Conservation (phyloP, 371 early-diverging fungal genomes). For the Dinochytrium kinnereticum region DNA sequence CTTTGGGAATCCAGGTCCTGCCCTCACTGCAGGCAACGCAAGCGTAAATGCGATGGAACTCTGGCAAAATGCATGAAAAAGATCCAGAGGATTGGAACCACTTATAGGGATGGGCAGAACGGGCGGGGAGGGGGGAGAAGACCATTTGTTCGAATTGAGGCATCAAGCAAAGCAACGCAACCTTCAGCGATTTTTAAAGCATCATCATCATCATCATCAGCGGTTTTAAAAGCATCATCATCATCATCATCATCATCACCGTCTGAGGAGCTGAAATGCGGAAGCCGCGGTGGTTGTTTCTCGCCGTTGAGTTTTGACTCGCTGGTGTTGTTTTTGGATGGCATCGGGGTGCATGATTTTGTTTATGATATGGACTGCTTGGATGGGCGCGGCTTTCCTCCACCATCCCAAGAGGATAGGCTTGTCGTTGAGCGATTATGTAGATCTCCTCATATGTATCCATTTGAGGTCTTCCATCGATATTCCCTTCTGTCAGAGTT, state of each 20-base stretch:
- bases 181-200: too few relatives aligned
- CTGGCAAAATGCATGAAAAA: background rate
- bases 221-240: background rate
- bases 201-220: background rate
- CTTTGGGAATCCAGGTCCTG: too few relatives aligned
- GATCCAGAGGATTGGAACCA: background rate
- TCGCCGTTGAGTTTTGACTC: background rate
- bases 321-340: background rate
- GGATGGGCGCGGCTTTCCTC: background rate
- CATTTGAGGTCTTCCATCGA: constrained; percentile 6
- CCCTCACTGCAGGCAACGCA: background rate
- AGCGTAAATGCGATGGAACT: background rate
- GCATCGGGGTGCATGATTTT: background rate
- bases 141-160: background rate
- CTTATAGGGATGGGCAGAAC: background rate
- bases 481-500: background rate
- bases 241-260: background rate
- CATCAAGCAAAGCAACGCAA: background rate
- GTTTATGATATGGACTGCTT: background rate
- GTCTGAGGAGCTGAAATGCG: background rate
- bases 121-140: background rate
- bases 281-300: background rate
- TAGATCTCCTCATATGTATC: background rate
- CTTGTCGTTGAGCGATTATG: background rate
- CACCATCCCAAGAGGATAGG: background rate